Percentiles rank a stretch among this genome's conserved stretches.
Evolutionary conservation across 1,284 basidiomycete species (phyloP).

Genomic region (Somion occarium): DNA sequence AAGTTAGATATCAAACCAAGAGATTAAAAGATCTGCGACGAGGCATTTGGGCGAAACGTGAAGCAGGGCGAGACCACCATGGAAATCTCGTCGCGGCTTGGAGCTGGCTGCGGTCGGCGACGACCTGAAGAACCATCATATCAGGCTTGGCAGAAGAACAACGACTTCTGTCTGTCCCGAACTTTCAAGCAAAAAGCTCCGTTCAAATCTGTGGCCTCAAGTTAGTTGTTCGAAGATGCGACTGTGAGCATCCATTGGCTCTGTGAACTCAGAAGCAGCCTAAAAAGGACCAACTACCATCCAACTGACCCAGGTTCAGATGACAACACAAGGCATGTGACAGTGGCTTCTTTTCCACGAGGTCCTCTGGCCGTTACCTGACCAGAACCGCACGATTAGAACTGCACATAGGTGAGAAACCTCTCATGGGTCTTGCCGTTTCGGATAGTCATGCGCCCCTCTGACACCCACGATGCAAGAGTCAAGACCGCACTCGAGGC

Average conservation of each 20-base stretch:
- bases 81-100: too few species aligned
- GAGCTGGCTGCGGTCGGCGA: background rate
- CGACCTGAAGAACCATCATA: slow-evolving; percentile 3
- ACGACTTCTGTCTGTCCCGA: slow-evolving; percentile 16
- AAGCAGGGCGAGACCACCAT: background rate
- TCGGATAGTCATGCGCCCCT: slow-evolving; percentile 3
- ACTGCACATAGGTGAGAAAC: slow-evolving; percentile 5
- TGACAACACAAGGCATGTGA: slow-evolving; percentile 4
- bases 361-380: slow-evolving; percentile 1
- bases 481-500: background rate
- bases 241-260: too few species aligned
- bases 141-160: slow-evolving; percentile 18
- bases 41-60: background rate
- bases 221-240: too few species aligned
- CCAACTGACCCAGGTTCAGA: background rate
- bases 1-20: background rate
- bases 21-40: background rate
- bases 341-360: slow-evolving; percentile 7
- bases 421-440: slow-evolving; percentile 4
- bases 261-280: background rate
- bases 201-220: slow-evolving; percentile 2
- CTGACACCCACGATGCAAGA: background rate
- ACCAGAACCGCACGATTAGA: background rate
- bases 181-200: slow-evolving; percentile 19
- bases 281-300: background rate